A percentile compares a stretch with the other conserved stretches of the same genome.
These are phyloP conservation scores for Morella rubra DNA, from an alignment of 306 rosid species.

Conservation along the genomic window DNA sequence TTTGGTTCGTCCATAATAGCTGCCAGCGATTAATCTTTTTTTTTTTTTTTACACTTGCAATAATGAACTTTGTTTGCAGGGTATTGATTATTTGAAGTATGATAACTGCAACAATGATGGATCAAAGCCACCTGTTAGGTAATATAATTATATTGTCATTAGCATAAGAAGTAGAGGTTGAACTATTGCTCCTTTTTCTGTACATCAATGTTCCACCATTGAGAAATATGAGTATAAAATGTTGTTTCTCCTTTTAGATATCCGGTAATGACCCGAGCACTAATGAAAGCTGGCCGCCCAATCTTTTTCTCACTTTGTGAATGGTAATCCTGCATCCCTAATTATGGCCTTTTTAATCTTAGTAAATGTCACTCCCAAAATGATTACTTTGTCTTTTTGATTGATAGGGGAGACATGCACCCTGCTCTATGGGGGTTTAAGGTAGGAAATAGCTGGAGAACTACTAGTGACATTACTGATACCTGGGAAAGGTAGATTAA, in stretches of 20 bases:
- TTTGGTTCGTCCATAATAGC: neutral
- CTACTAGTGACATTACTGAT: constrained; percentile 76
- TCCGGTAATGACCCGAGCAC: constrained; percentile 86
- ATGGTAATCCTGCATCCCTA: constrained; percentile 51
- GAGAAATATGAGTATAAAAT: neutral
- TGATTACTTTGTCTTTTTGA: neutral
- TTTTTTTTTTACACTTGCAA: neutral
- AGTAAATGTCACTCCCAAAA: neutral
- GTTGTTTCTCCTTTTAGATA: constrained; percentile 48
- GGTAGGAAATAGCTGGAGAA: constrained; percentile 98
- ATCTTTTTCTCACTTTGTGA: constrained; percentile 91
- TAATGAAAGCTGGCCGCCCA: constrained; percentile 79
- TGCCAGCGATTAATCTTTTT: neutral
- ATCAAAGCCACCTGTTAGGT: constrained; percentile 78
- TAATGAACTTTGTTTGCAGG: constrained; percentile 46
- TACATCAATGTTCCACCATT: neutral
- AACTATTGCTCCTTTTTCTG: neutral
- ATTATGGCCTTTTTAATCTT: neutral
- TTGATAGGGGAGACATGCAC: constrained; percentile 87
- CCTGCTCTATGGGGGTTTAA: constrained; percentile 88
- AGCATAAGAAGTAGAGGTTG: neutral
- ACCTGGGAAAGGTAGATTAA: constrained; percentile 72
- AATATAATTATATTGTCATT: constrained; percentile 2
- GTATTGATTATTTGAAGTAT: constrained; percentile 96
- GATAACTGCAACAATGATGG: constrained; percentile 78